phyloP scores from a whole-genome alignment of 129 eudicot genomes.

The Escallonia rubra region DNA sequence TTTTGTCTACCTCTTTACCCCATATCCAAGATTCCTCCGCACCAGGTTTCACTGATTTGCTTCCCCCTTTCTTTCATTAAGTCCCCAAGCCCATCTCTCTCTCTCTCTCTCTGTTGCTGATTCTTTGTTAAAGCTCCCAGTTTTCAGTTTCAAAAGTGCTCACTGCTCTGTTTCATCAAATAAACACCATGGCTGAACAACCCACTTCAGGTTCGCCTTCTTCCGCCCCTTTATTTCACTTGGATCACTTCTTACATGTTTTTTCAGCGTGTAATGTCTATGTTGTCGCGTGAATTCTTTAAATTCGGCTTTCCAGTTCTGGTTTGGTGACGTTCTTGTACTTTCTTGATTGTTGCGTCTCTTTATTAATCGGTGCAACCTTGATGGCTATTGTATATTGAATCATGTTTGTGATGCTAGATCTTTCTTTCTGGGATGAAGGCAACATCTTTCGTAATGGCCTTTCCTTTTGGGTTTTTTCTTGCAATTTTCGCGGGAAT shows the following conservation, averaged over 20 bases:
- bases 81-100: neutral
- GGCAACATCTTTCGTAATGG: too few species aligned
- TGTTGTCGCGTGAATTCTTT: too few species aligned
- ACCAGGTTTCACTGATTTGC: too few species aligned
- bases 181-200: conserved; percentile 28
- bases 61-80: too few species aligned
- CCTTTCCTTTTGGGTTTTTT: too few species aligned
- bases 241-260: neutral
- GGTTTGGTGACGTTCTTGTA: neutral
- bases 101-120: neutral
- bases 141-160: neutral
- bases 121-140: neutral
- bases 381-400: neutral
- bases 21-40: too few species aligned
- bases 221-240: neutral
- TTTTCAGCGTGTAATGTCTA: neutral
- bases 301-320: neutral
- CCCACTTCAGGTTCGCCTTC: conserved; percentile 36
- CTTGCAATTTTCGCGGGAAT: too few species aligned
- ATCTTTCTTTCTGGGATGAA: neutral
- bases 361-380: neutral
- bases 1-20: too few species aligned
- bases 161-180: neutral
- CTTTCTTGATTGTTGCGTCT: neutral
- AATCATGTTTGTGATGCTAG: neutral